Evolutionary conservation across 176 grass and related monocot genomes (phyloP).

Genomic region (Carex scoparia): DNA sequence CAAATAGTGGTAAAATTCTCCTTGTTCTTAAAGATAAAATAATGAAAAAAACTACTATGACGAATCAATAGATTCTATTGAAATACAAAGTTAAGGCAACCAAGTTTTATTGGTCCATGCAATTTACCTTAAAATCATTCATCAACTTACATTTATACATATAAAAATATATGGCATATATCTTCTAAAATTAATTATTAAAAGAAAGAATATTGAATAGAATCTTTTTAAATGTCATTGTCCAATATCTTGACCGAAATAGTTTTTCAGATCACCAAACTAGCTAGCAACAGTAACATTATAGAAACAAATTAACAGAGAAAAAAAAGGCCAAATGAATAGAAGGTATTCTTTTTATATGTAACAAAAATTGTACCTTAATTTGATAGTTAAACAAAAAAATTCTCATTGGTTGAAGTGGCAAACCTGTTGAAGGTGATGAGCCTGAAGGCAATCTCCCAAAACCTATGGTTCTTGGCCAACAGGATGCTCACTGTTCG

Average conservation of each 20-base stretch:
- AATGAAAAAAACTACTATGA: too few relatives aligned
- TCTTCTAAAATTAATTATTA: not conserved
- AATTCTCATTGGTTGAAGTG: not conserved
- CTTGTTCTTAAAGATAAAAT: too few relatives aligned
- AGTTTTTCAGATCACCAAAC: not conserved
- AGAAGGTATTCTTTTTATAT: not conserved
- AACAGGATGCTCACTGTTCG: slow-evolving; percentile 73
- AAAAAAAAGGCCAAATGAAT: not conserved
- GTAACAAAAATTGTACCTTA: not conserved
- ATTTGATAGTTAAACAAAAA: not conserved
- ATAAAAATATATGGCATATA: not conserved
- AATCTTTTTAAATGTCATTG: not conserved
- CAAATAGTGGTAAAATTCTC: too few relatives aligned
- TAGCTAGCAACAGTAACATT: not conserved
- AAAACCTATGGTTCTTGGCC: slow-evolving; percentile 88
- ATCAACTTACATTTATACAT: not conserved
- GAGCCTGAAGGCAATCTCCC: slow-evolving; percentile 73
- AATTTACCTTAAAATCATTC: not conserved
- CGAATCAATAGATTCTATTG: too few relatives aligned
- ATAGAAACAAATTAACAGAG: not conserved
- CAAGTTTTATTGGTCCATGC: not conserved
- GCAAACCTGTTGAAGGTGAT: slow-evolving; percentile 79
- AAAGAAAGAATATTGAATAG: not conserved
- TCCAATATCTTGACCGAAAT: not conserved
- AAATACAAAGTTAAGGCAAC: too few relatives aligned